Conservation (phyloP, 805 yeast species). For the Suhomyces tanzawaensis region DNA sequence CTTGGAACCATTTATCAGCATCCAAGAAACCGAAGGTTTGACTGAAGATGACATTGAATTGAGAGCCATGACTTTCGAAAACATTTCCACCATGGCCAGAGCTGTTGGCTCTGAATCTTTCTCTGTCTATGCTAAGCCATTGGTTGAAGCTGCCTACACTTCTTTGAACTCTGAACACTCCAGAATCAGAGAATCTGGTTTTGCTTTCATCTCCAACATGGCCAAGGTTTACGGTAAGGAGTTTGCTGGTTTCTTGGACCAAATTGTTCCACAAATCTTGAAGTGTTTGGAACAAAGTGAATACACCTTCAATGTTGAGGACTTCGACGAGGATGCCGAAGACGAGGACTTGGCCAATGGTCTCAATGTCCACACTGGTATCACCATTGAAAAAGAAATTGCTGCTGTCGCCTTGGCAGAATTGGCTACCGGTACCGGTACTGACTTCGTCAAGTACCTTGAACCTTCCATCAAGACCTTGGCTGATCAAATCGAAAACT, state of each 20-base stretch:
- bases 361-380: constrained; percentile 87
- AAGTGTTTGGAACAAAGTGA: constrained; percentile 85
- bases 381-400: constrained; percentile 92
- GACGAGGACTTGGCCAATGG: constrained; percentile 68
- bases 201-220: constrained; percentile 87
- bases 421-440: constrained; percentile 83
- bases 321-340: constrained; percentile 52
- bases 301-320: constrained; percentile 63
- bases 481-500: constrained; percentile 72
- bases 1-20: constrained; percentile 77
- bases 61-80: constrained; percentile 89
- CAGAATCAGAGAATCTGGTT: constrained; percentile 91
- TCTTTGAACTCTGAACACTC: constrained; percentile 76
- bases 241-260: constrained; percentile 80
- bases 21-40: constrained; percentile 71
- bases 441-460: constrained; percentile 72
- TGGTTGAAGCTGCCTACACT: constrained; percentile 82
- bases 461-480: constrained; percentile 64
- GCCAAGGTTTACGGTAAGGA: constrained; percentile 93
- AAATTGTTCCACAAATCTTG: constrained; percentile 79
- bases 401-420: constrained; percentile 90
- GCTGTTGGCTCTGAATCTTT: constrained; percentile 94
- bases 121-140: constrained; percentile 79
- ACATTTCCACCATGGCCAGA: constrained; percentile 90
- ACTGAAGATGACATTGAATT: constrained; percentile 88